Percentiles rank a stretch among this genome's conserved stretches.
Conservation (phyloP, 441 rosid species). For the Adansonia gregorii region DNA sequence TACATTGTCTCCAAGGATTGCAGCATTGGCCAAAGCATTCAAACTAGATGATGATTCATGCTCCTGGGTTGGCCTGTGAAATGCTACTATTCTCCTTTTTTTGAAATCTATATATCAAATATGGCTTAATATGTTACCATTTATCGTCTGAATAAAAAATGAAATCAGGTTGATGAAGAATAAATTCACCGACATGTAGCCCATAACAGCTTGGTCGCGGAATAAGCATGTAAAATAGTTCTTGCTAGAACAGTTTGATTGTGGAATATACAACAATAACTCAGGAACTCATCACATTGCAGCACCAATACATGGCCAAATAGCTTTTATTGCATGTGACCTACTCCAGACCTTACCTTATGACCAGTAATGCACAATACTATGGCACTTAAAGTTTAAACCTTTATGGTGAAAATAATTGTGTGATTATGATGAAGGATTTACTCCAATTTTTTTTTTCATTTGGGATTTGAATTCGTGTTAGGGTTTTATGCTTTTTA, state of each 20-base stretch:
- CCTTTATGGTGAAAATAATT: neutral
- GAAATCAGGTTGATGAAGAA: neutral
- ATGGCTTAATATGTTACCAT: neutral
- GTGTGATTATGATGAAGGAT: neutral
- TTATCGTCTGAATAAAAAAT: neutral
- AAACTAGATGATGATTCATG: slow-evolving; percentile 49
- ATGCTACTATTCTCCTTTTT: slow-evolving; percentile 50
- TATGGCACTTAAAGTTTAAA: neutral
- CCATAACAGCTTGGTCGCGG: neutral
- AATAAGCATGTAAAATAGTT: neutral
- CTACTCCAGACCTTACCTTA: neutral
- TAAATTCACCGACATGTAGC: neutral
- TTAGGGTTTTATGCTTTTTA: neutral
- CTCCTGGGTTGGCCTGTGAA: slow-evolving; percentile 40
- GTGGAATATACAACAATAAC: no score
- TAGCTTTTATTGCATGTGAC: no score
- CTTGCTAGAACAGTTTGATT: no score
- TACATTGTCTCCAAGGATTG: slow-evolving; percentile 42
- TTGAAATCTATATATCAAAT: slow-evolving; percentile 46
- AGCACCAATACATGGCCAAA: no score
- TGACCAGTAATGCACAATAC: neutral
- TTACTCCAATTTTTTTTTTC: neutral
- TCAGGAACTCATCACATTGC: no score
- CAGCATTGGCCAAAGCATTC: slow-evolving; percentile 57
- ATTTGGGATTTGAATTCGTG: neutral